phyloP scores from a whole-genome alignment of 2,329 filamentous ascomycete species.

The Berkeleyomyces basicola region DNA sequence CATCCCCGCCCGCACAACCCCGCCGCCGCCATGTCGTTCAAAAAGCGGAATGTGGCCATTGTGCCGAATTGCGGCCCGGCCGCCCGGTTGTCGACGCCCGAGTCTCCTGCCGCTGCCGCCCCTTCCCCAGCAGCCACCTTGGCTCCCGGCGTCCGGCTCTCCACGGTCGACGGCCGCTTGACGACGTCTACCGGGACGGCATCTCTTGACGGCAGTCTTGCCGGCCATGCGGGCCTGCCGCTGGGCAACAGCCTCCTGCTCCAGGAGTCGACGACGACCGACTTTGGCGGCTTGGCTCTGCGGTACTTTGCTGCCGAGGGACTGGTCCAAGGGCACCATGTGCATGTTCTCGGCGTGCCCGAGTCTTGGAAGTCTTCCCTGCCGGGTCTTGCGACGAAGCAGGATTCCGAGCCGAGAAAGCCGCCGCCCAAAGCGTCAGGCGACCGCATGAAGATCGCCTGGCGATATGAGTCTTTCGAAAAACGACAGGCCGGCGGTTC shows the following conservation, averaged over 20 bases:
- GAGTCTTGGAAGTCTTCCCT: constrained; percentile 72
- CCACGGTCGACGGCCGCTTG: constrained; percentile 69
- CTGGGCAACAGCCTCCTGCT: constrained; percentile 67
- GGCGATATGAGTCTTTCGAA: constrained; percentile 80
- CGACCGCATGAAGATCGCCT: constrained; percentile 93
- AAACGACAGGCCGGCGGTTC: constrained; percentile 44
- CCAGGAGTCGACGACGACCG: constrained; percentile 82
- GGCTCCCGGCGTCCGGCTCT: constrained; percentile 50
- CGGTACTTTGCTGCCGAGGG: constrained; percentile 89
- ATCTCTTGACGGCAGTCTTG: constrained; percentile 70
- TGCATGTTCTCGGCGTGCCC: constrained; percentile 69
- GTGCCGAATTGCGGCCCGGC: constrained; percentile 19
- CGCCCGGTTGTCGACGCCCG: constrained; percentile 15
- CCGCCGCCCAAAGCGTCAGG: neutral
- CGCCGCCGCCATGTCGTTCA: constrained; percentile 34
- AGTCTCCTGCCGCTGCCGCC: constrained; percentile 22
- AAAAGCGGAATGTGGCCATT: constrained; percentile 39
- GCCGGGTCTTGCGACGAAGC: constrained; percentile 42
- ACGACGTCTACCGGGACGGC: constrained; percentile 84
- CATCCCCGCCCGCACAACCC: no score
- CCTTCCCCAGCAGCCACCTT: neutral
- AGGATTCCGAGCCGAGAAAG: neutral
- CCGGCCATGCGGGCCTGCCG: constrained; percentile 70
- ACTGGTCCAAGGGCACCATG: constrained; percentile 72
- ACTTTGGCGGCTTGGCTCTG: constrained; percentile 72